Conservation (phyloP, 345 rosid species). For the Aurinia saxatilis region DNA sequence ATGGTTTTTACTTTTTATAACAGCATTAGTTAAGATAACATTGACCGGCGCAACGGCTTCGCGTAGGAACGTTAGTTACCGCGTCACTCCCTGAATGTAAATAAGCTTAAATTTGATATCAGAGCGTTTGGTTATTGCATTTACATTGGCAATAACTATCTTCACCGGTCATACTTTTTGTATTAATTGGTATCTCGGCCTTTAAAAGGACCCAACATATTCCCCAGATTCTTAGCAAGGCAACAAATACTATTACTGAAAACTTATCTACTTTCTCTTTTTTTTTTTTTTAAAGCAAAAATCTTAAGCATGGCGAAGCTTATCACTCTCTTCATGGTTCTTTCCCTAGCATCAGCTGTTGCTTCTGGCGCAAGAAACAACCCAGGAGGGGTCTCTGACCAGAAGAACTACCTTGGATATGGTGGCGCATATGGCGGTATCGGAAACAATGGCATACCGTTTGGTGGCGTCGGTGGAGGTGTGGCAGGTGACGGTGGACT, state of each 20-base stretch:
- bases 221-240: conserved; percentile 15
- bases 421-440: conserved; percentile 67
- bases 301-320: conserved; percentile 47
- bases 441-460: conserved; percentile 47
- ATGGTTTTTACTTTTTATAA: neutral
- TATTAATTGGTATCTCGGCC: conserved; percentile 4
- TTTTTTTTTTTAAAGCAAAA: too few relatives aligned
- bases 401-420: conserved; percentile 58
- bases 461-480: conserved; percentile 54
- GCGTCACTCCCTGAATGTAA: conserved; percentile 6
- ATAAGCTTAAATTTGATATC: conserved; percentile 16
- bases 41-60: conserved; percentile 16
- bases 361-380: conserved; percentile 35
- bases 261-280: too few relatives aligned
- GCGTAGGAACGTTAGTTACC: conserved; percentile 13
- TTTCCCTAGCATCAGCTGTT: conserved; percentile 31
- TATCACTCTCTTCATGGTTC: conserved; percentile 25
- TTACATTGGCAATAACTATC: conserved; percentile 23
- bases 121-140: conserved; percentile 27
- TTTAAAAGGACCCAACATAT: conserved; percentile 28
- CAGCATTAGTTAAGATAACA: neutral
- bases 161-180: conserved; percentile 14
- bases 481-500: conserved; percentile 36
- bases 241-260: neutral
- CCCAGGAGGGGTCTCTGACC: conserved; percentile 53